Evolutionary conservation across 371 early-diverging fungal species (phyloP).

Genomic region (Apophysomyces variabilis): DNA sequence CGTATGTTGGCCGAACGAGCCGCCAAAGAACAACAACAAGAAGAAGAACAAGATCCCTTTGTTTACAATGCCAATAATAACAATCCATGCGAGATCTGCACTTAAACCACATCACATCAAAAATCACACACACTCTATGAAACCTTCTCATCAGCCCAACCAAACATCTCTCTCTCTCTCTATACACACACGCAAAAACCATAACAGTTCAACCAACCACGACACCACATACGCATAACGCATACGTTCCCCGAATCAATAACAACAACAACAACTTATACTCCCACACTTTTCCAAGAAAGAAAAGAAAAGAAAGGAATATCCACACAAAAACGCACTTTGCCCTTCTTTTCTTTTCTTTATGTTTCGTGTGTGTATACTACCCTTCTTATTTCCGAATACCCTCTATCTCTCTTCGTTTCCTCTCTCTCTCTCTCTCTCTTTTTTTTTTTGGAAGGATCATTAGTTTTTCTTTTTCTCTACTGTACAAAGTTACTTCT

Average conservation of each 20-base stretch:
- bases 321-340: too few species aligned
- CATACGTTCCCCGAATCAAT: background rate
- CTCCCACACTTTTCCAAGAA: background rate
- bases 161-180: too few species aligned
- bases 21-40: conserved; percentile 20
- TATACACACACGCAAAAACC: too few species aligned
- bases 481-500: conserved; percentile 7
- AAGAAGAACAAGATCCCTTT: background rate
- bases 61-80: background rate
- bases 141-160: too few species aligned
- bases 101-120: background rate
- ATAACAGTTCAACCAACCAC: too few species aligned
- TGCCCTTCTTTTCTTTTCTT: too few species aligned
- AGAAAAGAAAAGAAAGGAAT: background rate
- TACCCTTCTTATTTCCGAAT: too few species aligned
- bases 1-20: conserved; percentile 43
- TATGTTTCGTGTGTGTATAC: too few species aligned
- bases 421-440: background rate
- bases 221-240: background rate
- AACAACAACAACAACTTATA: background rate
- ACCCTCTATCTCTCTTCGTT: too few species aligned
- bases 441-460: background rate
- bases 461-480: background rate
- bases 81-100: conserved; percentile 7
- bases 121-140: too few species aligned